Evolutionary conservation across 495 filamentous ascomycete species (phyloP).

Genomic region (Umbilicaria muhlenbergii): DNA sequence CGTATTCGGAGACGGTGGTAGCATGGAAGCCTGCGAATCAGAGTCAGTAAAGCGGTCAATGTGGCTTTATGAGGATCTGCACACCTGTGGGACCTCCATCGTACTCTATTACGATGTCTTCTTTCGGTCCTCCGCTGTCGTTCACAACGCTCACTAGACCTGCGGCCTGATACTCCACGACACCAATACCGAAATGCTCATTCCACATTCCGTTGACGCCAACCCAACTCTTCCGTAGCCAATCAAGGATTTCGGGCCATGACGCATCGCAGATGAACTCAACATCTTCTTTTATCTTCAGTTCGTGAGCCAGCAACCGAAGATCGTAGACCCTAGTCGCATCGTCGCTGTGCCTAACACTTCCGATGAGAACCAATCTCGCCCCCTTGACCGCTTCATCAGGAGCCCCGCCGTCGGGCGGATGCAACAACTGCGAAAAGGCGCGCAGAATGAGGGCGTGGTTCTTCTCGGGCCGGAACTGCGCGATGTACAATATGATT

Average conservation of each 20-base stretch:
- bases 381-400: constrained; percentile 33
- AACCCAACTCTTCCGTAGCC: constrained; percentile 55
- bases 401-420: constrained; percentile 1
- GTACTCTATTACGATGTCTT: constrained; percentile 75
- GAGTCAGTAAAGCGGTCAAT: neutral
- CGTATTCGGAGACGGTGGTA: constrained; percentile 58
- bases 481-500: constrained; percentile 77
- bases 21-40: constrained; percentile 58
- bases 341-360: constrained; percentile 68
- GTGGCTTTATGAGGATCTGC: constrained; percentile 1
- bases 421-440: constrained; percentile 53
- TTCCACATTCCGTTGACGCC: constrained; percentile 99
- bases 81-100: constrained; percentile 60
- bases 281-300: constrained; percentile 66
- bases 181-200: constrained; percentile 96
- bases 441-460: constrained; percentile 70
- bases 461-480: constrained; percentile 96
- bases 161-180: constrained; percentile 95
- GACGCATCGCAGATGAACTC: constrained; percentile 78
- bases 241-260: constrained; percentile 70
- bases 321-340: constrained; percentile 83
- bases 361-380: constrained; percentile 70
- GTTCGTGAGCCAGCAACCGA: constrained; percentile 73
- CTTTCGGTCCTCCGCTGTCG: constrained; percentile 76
- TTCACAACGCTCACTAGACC: constrained; percentile 86